Evolutionary conservation across 768 basidiomycete species (phyloP).

Genomic region (Basidioascus undulatus): DNA sequence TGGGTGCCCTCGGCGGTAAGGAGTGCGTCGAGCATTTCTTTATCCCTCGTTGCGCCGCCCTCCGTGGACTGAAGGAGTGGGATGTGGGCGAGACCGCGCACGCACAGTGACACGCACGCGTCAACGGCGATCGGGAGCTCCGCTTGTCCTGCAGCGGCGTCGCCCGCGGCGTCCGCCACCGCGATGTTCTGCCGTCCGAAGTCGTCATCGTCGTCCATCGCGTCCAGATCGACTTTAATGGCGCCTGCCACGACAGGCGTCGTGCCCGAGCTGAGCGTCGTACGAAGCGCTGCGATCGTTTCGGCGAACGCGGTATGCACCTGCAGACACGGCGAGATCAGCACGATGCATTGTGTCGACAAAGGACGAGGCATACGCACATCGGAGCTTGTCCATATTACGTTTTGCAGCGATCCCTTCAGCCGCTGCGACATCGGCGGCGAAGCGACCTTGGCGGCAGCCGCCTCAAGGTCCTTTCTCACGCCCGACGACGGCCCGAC

Average conservation of each 20-base stretch:
- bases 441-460: neutral
- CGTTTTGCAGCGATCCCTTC: neutral
- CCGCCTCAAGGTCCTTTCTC: neutral
- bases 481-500: conserved; percentile 5
- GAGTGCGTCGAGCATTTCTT: conserved; percentile 13
- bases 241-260: neutral
- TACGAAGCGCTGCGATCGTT: neutral
- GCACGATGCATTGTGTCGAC: conserved; percentile 3
- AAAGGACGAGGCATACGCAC: neutral
- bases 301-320: neutral
- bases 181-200: conserved; percentile 5
- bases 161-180: neutral
- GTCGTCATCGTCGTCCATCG: conserved; percentile 8
- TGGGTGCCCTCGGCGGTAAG: conserved; percentile 23
- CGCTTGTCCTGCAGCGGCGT: neutral
- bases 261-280: neutral
- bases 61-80: conserved; percentile 8
- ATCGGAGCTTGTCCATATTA: no score
- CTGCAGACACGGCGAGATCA: neutral
- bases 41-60: conserved; percentile 8
- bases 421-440: neutral
- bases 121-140: neutral
- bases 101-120: neutral
- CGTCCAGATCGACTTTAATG: neutral
- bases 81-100: conserved; percentile 7